phyloP scores from a whole-genome alignment of 495 filamentous ascomycete species.

The Elasticomyces elasticus region DNA sequence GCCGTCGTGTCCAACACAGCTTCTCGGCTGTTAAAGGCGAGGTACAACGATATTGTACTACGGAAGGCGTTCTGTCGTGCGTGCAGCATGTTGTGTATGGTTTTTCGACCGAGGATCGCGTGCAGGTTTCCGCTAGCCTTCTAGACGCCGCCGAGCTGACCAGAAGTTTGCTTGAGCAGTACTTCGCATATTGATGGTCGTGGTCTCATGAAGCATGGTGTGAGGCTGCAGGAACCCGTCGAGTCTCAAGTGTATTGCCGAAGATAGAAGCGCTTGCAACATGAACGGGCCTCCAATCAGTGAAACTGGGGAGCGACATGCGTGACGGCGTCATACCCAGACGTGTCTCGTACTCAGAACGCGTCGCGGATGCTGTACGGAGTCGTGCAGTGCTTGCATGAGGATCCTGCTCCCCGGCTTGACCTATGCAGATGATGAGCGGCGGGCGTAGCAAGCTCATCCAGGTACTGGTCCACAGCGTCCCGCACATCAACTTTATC shows the following conservation, averaged over 20 bases:
- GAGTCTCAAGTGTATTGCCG: not conserved
- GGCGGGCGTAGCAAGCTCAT: not conserved
- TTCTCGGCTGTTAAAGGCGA: not conserved
- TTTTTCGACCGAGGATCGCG: not conserved
- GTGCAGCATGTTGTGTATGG: not conserved
- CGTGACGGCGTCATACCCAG: not conserved
- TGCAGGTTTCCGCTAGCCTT: not conserved
- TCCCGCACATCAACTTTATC: not conserved
- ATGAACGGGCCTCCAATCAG: not conserved
- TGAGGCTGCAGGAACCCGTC: not conserved
- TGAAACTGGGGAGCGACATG: not conserved
- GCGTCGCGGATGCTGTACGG: conserved; percentile 13
- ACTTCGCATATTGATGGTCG: no score
- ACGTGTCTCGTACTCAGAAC: not conserved
- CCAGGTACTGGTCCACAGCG: conserved; percentile 1
- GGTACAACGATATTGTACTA: conserved; percentile 4
- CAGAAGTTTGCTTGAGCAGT: not conserved
- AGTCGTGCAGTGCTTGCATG: conserved; percentile 10
- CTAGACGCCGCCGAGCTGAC: not conserved
- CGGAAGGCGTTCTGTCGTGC: conserved; percentile 8
- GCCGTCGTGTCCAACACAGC: not conserved
- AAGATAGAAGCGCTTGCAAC: not conserved
- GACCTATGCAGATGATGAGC: not conserved
- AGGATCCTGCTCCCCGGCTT: not conserved
- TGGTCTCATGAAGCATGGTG: no score